These are phyloP conservation scores for Dorcoceras hygrometricum DNA, from an alignment of 257 asterid species.

Conservation along the genomic window DNA sequence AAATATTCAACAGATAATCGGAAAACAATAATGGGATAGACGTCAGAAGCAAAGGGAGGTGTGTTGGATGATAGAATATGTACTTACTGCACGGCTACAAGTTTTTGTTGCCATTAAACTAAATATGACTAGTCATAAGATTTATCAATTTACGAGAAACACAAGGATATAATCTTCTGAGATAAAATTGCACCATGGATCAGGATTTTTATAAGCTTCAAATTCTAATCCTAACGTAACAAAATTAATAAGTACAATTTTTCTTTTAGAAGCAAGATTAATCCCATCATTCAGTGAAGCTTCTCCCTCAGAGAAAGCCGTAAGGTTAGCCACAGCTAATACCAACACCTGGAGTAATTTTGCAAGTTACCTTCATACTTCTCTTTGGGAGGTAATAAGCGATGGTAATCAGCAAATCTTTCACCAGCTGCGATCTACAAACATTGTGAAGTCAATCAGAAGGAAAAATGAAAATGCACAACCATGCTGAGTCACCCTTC, in stretches of 20 bases:
- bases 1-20: too few species aligned
- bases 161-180: not conserved
- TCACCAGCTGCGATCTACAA: constrained; percentile 43
- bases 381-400: constrained; percentile 44
- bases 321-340: not conserved
- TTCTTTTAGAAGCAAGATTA: not conserved
- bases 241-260: not conserved
- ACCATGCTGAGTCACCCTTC: not conserved
- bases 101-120: too few species aligned
- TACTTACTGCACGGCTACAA: too few species aligned
- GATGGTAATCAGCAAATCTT: constrained; percentile 49
- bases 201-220: not conserved
- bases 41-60: too few species aligned
- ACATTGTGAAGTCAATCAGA: constrained; percentile 13
- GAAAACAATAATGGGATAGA: too few species aligned
- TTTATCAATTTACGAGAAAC: not conserved
- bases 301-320: not conserved
- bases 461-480: constrained; percentile 1
- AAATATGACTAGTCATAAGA: not conserved
- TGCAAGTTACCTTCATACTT: constrained; percentile 45
- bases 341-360: not conserved
- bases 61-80: too few species aligned
- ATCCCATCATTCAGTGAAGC: not conserved
- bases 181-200: not conserved
- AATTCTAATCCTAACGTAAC: not conserved